A percentile compares a stretch with the other conserved stretches of the same genome.
Evolutionary conservation across 495 filamentous ascomycete species (phyloP).

Genomic region (Hypoxylon lienhwacheense): DNA sequence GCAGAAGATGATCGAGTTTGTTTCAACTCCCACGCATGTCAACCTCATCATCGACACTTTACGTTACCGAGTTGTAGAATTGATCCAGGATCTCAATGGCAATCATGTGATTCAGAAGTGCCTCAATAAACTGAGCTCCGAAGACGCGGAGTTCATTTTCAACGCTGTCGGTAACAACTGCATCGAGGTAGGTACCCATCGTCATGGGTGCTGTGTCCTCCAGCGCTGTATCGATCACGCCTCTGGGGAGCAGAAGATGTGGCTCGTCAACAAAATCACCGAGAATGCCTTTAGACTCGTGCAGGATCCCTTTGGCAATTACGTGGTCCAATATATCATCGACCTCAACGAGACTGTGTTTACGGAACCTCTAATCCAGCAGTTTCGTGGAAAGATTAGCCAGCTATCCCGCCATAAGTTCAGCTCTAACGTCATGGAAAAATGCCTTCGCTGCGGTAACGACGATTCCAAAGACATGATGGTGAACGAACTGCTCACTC

Average conservation of each 20-base stretch:
- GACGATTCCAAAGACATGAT: slow-evolving; percentile 70
- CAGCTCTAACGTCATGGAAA: slow-evolving; percentile 98
- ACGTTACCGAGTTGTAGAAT: slow-evolving; percentile 74
- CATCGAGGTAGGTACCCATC: slow-evolving; percentile 90
- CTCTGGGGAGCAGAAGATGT: slow-evolving; percentile 81
- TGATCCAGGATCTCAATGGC: slow-evolving; percentile 96
- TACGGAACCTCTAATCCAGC: slow-evolving; percentile 78
- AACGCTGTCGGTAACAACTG: slow-evolving; percentile 85
- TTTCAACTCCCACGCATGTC: slow-evolving; percentile 76
- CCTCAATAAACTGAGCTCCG: slow-evolving; percentile 80
- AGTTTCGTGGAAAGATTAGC: slow-evolving; percentile 73
- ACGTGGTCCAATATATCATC: slow-evolving; percentile 97
- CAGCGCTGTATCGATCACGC: slow-evolving; percentile 98
- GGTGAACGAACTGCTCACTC: slow-evolving; percentile 76
- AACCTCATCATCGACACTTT: slow-evolving; percentile 80
- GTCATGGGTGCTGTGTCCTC: slow-evolving; percentile 96
- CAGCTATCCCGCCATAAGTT: slow-evolving; percentile 94
- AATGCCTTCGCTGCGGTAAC: slow-evolving; percentile 84
- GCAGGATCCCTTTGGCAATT: slow-evolving; percentile 97
- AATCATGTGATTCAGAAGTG: slow-evolving; percentile 99
- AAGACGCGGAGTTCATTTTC: slow-evolving; percentile 94
- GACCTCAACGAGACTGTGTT: slow-evolving; percentile 82
- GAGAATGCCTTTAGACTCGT: slow-evolving; percentile 78
- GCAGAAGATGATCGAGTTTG: slow-evolving; percentile 99
- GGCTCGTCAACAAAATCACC: slow-evolving; percentile 84